phyloP scores from a whole-genome alignment of 495 filamentous ascomycete genomes.

The Neohortaea acidophila region DNA sequence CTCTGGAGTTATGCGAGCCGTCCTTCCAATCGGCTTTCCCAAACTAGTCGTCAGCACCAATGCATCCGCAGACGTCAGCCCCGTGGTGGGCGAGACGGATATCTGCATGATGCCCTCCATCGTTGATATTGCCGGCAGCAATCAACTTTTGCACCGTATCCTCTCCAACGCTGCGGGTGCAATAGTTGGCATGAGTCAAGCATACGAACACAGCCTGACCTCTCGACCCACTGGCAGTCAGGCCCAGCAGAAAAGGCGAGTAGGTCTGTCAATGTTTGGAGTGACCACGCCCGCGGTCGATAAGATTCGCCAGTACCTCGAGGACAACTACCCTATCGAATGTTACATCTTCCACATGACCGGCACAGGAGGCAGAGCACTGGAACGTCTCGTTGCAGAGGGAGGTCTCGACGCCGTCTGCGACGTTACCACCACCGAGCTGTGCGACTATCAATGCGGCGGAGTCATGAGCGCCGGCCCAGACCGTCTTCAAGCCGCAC shows the following conservation, averaged over 20 bases:
- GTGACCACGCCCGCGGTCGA: slow-evolving; percentile 52
- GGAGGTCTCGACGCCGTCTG: slow-evolving; percentile 43
- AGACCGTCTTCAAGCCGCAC: slow-evolving; percentile 38
- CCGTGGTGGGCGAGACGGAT: slow-evolving; percentile 48
- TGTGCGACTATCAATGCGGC: slow-evolving; percentile 46
- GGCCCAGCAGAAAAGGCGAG: slow-evolving; percentile 25
- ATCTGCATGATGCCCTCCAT: slow-evolving; percentile 56
- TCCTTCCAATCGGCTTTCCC: slow-evolving; percentile 45
- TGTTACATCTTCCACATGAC: slow-evolving; percentile 56
- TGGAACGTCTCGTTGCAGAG: slow-evolving; percentile 47
- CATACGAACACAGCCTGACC: slow-evolving; percentile 24
- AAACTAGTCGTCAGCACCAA: slow-evolving; percentile 58
- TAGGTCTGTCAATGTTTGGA: slow-evolving; percentile 60
- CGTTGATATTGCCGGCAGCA: slow-evolving; percentile 53
- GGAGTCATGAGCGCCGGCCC: slow-evolving; percentile 44
- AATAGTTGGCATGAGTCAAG: slow-evolving; percentile 38
- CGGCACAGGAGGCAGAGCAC: slow-evolving; percentile 46
- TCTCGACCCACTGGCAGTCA: background rate
- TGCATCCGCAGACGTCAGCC: slow-evolving; percentile 43
- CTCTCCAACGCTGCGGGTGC: slow-evolving; percentile 46
- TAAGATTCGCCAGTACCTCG: slow-evolving; percentile 32
- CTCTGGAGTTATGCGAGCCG: slow-evolving; percentile 41
- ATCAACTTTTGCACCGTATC: slow-evolving; percentile 39
- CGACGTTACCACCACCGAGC: slow-evolving; percentile 55
- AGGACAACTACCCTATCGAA: slow-evolving; percentile 32